Conservation (phyloP, 2,329 filamentous ascomycete genomes). For the Fusarium concolor region DNA sequence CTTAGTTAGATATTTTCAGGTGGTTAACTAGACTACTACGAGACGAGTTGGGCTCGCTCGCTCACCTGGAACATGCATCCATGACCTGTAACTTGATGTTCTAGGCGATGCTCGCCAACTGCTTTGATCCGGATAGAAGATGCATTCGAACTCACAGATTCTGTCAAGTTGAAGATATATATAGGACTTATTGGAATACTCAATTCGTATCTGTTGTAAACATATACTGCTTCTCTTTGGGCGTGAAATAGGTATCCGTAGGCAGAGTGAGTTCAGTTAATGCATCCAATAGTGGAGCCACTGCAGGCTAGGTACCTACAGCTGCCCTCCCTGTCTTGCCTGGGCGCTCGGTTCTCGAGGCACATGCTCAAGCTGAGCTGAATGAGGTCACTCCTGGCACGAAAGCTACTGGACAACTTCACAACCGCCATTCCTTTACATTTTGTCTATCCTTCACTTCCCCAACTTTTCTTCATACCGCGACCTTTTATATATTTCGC, state of each 20-base stretch:
- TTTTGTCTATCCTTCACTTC: conserved; percentile 8
- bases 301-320: background rate
- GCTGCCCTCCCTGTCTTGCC: conserved; percentile 12
- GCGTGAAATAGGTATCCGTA: too few relatives aligned
- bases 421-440: conserved; percentile 19
- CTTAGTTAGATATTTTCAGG: background rate
- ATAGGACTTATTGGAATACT: too few relatives aligned
- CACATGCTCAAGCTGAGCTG: conserved; percentile 27
- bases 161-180: background rate
- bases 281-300: conserved; percentile 9
- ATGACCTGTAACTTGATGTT: background rate
- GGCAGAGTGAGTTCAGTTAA: background rate
- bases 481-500: background rate
- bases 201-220: background rate
- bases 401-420: conserved; percentile 4
- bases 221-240: background rate
- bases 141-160: too few relatives aligned
- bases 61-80: background rate
- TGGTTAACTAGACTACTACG: background rate
- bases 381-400: conserved; percentile 28
- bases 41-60: background rate
- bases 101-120: background rate
- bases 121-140: background rate
- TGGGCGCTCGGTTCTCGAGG: background rate
- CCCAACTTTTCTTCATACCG: conserved; percentile 3